Conservation (phyloP, 2,329 filamentous ascomycete species). For the Pseudocercospora fuligena region DNA sequence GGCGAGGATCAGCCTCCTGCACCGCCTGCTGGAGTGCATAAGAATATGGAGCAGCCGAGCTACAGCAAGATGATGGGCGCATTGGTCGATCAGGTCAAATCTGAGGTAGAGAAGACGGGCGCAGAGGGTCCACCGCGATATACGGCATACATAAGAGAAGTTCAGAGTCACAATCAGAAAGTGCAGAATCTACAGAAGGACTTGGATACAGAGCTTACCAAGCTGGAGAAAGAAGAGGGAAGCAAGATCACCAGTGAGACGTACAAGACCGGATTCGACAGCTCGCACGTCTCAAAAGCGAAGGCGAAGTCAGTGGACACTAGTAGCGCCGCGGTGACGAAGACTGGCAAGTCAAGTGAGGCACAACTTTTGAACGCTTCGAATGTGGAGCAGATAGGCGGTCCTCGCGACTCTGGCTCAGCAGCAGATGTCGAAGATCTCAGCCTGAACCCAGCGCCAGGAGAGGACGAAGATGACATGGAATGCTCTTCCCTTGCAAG, state of each 20-base stretch:
- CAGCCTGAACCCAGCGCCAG: constrained; percentile 42
- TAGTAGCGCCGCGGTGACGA: constrained; percentile 29
- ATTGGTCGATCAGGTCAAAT: constrained; percentile 92
- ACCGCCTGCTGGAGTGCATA: constrained; percentile 78
- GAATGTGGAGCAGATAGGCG: constrained; percentile 57
- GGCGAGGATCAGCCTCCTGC: constrained; percentile 76
- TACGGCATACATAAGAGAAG: constrained; percentile 75
- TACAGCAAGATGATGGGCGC: constrained; percentile 99
- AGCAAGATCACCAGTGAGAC: constrained; percentile 93
- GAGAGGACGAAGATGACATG: constrained; percentile 70
- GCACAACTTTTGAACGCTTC: constrained; percentile 42
- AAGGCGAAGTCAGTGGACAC: constrained; percentile 31
- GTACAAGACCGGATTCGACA: constrained; percentile 88
- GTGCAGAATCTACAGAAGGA: constrained; percentile 79
- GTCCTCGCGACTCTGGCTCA: constrained; percentile 56
- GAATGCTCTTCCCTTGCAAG: constrained; percentile 79
- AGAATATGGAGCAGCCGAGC: constrained; percentile 73
- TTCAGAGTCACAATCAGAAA: constrained; percentile 76
- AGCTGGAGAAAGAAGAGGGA: constrained; percentile 82
- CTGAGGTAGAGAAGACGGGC: constrained; percentile 74
- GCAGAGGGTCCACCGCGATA: constrained; percentile 63
- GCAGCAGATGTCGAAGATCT: constrained; percentile 67
- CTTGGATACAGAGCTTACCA: constrained; percentile 72
- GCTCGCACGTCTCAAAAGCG: constrained; percentile 74
- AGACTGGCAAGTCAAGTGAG: constrained; percentile 40